Conservation (phyloP, 83 land plant species). For the Picea abies region DNA sequence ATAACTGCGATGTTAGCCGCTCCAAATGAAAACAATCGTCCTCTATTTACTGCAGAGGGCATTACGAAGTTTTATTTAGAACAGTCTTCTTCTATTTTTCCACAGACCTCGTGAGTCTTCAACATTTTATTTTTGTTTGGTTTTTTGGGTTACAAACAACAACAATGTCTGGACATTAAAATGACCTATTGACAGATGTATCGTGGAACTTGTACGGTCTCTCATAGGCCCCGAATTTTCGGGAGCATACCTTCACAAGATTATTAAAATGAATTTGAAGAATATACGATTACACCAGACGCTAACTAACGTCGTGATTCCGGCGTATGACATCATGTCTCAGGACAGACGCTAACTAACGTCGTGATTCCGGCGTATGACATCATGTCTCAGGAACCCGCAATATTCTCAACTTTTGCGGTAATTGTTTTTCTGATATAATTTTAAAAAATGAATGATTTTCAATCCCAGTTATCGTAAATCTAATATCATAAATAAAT, state of each 20-base stretch:
- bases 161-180: background rate
- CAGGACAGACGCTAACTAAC: background rate
- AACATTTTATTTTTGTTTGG: background rate
- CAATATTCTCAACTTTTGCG: conserved; percentile 40
- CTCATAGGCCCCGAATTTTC: background rate
- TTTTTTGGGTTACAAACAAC: background rate
- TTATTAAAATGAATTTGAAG: background rate
- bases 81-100: conserved; percentile 21
- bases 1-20: conserved; percentile 30
- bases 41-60: conserved; percentile 30
- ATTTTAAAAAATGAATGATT: background rate
- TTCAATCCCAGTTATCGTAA: too few species aligned
- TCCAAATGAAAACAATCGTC: conserved; percentile 27
- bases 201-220: background rate
- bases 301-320: conserved; percentile 16
- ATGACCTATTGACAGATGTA: background rate
- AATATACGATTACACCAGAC: background rate
- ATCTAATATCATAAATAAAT: too few species aligned
- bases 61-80: conserved; percentile 24
- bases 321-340: background rate
- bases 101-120: background rate
- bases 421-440: background rate
- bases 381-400: conserved; percentile 15
- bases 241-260: background rate
- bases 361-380: conserved; percentile 15